Conservation (phyloP, 352 stramenopile species). For the Phytophthora sansomeana region DNA sequence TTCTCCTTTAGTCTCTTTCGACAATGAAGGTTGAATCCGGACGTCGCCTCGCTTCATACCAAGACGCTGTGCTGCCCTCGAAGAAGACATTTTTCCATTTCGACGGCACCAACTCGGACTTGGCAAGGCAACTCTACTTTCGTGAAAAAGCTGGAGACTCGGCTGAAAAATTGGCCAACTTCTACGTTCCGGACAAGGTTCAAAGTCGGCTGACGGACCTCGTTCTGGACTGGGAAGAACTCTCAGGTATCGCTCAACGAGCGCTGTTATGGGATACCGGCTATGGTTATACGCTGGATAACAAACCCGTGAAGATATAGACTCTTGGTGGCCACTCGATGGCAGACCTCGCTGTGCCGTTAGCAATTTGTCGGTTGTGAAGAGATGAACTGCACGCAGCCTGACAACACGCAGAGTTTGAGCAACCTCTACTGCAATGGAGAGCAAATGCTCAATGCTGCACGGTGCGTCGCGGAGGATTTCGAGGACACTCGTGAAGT, state of each 20-base stretch:
- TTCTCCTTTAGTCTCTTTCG: not conserved
- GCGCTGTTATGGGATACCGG: constrained; percentile 39
- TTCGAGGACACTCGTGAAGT: not conserved
- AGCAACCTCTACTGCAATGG: constrained; percentile 36
- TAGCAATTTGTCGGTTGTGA: constrained; percentile 14
- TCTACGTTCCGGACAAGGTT: constrained; percentile 8
- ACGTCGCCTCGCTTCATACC: not conserved
- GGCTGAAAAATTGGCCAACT: not conserved
- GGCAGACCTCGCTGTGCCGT: constrained; percentile 28
- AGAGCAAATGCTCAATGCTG: constrained; percentile 23
- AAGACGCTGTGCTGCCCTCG: constrained; percentile 16
- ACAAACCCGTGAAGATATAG: constrained; percentile 33
- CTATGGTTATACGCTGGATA: constrained; percentile 23
- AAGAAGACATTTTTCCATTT: constrained; percentile 33
- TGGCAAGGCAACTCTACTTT: constrained; percentile 37
- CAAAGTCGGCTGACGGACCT: constrained; percentile 4
- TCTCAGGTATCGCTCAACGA: constrained; percentile 32
- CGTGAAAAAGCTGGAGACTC: constrained; percentile 19
- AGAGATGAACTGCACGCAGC: constrained; percentile 27
- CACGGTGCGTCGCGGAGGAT: constrained; percentile 27
- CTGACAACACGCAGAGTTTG: constrained; percentile 2
- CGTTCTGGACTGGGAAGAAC: constrained; percentile 15
- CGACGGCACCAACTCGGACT: constrained; percentile 42
- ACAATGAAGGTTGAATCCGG: not conserved
- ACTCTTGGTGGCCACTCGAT: constrained; percentile 24